Conservation (phyloP, 345 rosid species). For the Corymbia maculata region DNA sequence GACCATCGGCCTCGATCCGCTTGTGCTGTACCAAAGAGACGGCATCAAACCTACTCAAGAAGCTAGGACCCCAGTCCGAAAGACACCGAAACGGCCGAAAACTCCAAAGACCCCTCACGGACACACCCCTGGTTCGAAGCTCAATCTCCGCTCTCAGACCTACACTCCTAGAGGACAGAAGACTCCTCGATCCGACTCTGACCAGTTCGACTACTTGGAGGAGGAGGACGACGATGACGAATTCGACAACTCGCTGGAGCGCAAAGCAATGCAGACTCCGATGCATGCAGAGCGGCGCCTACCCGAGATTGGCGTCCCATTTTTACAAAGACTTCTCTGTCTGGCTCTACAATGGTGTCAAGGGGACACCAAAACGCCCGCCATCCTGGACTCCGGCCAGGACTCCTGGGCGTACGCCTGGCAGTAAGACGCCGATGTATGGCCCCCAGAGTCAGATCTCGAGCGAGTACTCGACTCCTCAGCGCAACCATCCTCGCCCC, state of each 20-base stretch:
- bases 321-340: slow-evolving; percentile 57
- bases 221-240: slow-evolving; percentile 28
- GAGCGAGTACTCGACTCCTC: slow-evolving; percentile 16
- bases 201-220: neutral
- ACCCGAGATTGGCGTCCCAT: slow-evolving; percentile 50
- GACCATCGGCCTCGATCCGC: slow-evolving; percentile 46
- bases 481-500: slow-evolving; percentile 4
- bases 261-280: slow-evolving; percentile 25
- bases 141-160: slow-evolving; percentile 30
- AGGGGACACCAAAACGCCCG: slow-evolving; percentile 32
- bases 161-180: slow-evolving; percentile 19
- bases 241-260: slow-evolving; percentile 43
- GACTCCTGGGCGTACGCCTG: slow-evolving; percentile 38
- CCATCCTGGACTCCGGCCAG: slow-evolving; percentile 60
- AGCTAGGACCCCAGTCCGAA: slow-evolving; percentile 32
- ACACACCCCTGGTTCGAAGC: slow-evolving; percentile 18
- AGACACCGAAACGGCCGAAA: slow-evolving; percentile 15
- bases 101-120: slow-evolving; percentile 9
- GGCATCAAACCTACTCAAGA: slow-evolving; percentile 46
- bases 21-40: slow-evolving; percentile 43
- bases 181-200: slow-evolving; percentile 17
- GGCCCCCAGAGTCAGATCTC: slow-evolving; percentile 14
- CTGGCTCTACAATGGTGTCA: slow-evolving; percentile 51
- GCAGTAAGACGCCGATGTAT: slow-evolving; percentile 16
- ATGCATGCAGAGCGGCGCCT: slow-evolving; percentile 23